Evolutionary conservation across 345 rosid species (phyloP).

Genomic region (Euphorbia peplus): DNA sequence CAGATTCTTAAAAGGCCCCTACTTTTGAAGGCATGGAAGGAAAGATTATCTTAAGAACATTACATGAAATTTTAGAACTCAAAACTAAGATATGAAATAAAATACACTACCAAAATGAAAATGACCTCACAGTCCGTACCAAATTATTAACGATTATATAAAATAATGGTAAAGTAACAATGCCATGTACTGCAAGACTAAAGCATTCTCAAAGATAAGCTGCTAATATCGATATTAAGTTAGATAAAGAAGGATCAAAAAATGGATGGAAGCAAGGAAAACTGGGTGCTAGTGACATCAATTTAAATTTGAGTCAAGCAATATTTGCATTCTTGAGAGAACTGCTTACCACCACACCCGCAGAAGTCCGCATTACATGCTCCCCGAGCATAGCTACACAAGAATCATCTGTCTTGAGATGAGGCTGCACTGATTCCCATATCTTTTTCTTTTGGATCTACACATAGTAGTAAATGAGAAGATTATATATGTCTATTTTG

Average conservation of each 20-base stretch:
- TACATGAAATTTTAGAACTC: not conserved
- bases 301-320: slow-evolving; percentile 36
- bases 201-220: not conserved
- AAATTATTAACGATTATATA: not conserved
- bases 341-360: slow-evolving; percentile 53
- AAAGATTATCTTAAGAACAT: not conserved
- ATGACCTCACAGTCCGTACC: not conserved
- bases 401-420: slow-evolving; percentile 67
- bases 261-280: not conserved
- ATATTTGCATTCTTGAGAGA: slow-evolving; percentile 67
- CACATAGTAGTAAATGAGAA: not conserved
- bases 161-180: not conserved
- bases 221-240: not conserved
- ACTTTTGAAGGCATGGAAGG: no score
- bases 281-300: not conserved
- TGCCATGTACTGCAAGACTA: no score
- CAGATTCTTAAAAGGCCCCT: no score
- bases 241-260: not conserved
- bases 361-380: slow-evolving; percentile 63
- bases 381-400: slow-evolving; percentile 53
- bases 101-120: not conserved
- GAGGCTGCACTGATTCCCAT: slow-evolving; percentile 88
- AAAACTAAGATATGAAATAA: not conserved
- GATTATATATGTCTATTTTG: not conserved
- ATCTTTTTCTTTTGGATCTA: slow-evolving; percentile 91